Conservation (phyloP, 148 eudicot species). For the Chenopodium formosanum region DNA sequence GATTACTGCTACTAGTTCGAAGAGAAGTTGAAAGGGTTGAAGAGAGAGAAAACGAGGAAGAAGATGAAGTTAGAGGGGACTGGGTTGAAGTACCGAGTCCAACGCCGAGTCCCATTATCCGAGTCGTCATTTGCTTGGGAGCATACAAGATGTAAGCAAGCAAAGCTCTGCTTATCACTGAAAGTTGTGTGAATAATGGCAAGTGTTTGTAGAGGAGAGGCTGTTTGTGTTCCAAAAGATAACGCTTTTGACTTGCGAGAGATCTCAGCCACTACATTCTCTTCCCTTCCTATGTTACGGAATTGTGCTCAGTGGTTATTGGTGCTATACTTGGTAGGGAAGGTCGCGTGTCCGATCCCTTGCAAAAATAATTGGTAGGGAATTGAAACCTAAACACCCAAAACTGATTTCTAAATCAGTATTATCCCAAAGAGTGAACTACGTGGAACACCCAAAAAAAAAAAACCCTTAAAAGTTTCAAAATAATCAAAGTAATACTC, state of each 20-base stretch:
- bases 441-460: no score
- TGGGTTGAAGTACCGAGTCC: constrained; percentile 20
- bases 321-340: no score
- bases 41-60: constrained; percentile 5
- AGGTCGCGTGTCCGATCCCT: no score
- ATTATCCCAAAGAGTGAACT: no score
- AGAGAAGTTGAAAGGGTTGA: constrained; percentile 24
- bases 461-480: no score
- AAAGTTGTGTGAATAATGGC: no score
- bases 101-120: constrained; percentile 29
- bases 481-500: no score
- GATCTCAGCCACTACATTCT: background rate
- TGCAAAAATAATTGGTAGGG: no score
- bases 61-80: constrained; percentile 12
- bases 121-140: constrained; percentile 28
- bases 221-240: background rate
- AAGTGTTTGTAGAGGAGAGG: no score
- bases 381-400: no score
- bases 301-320: no score
- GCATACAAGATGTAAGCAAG: background rate
- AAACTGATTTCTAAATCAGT: rapidly evolving
- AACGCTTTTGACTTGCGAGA: background rate
- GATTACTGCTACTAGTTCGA: constrained; percentile 17
- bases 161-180: no score
- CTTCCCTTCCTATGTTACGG: background rate